Evolutionary conservation across 176 grass and related monocot species (phyloP).

Genomic region (Guadua angustifolia): DNA sequence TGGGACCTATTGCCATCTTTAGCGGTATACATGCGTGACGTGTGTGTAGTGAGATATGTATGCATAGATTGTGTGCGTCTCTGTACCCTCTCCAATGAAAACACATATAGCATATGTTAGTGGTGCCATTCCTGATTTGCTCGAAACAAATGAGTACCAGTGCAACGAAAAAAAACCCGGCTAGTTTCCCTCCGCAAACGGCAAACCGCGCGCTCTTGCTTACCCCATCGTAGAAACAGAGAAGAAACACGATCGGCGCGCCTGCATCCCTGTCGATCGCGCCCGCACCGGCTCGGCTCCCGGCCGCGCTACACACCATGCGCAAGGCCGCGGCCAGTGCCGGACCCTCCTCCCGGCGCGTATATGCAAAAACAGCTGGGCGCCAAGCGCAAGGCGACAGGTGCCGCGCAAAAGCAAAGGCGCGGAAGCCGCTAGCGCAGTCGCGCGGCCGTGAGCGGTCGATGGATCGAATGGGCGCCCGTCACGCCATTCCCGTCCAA

Average conservation of each 20-base stretch:
- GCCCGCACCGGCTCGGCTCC: neutral
- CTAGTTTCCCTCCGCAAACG: neutral
- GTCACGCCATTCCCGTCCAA: neutral
- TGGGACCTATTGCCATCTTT: no score
- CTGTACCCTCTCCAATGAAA: no score
- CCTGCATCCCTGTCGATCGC: neutral
- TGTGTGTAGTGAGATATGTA: no score
- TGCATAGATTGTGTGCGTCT: no score
- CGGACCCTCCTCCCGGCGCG: neutral
- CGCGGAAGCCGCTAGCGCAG: neutral
- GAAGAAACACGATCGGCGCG: neutral
- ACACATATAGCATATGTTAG: neutral
- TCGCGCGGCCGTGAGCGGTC: neutral
- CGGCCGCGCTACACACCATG: conserved; percentile 8
- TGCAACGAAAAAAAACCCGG: no score
- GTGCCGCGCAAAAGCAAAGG: conserved; percentile 40
- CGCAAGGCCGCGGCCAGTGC: neutral
- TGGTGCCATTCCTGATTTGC: neutral
- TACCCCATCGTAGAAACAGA: neutral
- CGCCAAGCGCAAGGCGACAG: conserved; percentile 63
- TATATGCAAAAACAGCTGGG: conserved; percentile 42
- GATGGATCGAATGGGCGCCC: neutral
- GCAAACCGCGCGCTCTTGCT: neutral
- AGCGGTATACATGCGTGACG: no score
- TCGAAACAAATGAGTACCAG: neutral